Evolutionary conservation across 805 yeast species (phyloP), one percentile per base, ranked within the genome.

Genomic region (Candida ficus): DNA sequence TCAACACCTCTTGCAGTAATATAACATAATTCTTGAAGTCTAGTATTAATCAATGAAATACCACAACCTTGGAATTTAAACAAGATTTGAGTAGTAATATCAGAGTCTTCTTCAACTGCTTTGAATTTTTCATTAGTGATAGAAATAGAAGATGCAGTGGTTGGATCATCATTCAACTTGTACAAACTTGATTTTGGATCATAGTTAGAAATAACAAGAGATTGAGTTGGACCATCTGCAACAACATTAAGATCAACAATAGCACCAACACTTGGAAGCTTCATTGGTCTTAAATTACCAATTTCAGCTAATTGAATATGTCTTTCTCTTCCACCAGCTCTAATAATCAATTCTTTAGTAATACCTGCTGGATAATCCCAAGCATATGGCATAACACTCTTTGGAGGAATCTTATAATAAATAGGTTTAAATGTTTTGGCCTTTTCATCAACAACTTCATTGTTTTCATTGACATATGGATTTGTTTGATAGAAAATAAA

Each of bases 321-420:
- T 43, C 97, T 71, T 55, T 84, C 90, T 22, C 81, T 70, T 1
- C 85, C 84, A 36, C 81, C 82, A 10, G 83, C 71, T 43, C 89
- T 69, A 26, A 93, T 61, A 4, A 88, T 71, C 25, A 93, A 63
- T 54, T 90, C 96, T 58, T 89, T 90, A 34, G 82, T 74, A 9
- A 76, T 66, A 0, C 96, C 97, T 38, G 95, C 88, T 1, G 99
- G 99, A 62, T 76, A 93, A 59, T 93, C 99, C 90, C 96, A 93
- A 0, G 99, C 87, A 60, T 93, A 93, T 0, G 98, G 96, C 98
- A 93, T 93, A 3, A 88, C 95, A 62, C 96, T 85, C 54, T 78
- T 78, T 1, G 95, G 79, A 0, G 98, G 97, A 11, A 95, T 71
- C 34, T 77, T 74, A 58, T 91, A 93, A 53, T 72, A 78, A 10